Evolutionary conservation across 805 yeast genomes (phyloP).

Genomic region (Sungouiozyma ichnusensis): DNA sequence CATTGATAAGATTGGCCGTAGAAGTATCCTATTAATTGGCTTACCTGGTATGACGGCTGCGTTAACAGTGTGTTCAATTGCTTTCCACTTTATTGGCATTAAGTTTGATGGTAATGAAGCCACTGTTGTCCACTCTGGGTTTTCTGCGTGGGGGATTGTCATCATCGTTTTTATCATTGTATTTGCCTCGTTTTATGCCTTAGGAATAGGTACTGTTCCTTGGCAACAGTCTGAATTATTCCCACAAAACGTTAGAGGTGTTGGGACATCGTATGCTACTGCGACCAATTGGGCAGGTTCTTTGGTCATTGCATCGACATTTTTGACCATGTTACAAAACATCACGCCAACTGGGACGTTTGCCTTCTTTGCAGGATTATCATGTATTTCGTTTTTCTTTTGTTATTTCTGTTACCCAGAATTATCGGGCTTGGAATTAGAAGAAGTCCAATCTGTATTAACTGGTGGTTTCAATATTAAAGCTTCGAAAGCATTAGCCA

Average conservation of each 20-base stretch:
- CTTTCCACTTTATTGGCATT: conserved; percentile 76
- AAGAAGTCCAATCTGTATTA: conserved; percentile 77
- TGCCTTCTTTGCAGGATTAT: conserved; percentile 76
- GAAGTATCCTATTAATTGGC: conserved; percentile 67
- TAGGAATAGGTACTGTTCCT: conserved; percentile 95
- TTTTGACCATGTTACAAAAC: conserved; percentile 84
- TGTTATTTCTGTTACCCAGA: conserved; percentile 87
- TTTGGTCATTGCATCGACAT: conserved; percentile 79
- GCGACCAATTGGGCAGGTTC: conserved; percentile 96
- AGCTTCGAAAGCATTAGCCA: conserved; percentile 46
- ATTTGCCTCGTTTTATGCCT: conserved; percentile 82
- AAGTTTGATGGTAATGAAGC: conserved; percentile 40
- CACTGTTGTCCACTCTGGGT: conserved; percentile 35
- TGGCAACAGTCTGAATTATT: conserved; percentile 97
- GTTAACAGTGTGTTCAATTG: conserved; percentile 72
- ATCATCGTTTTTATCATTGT: conserved; percentile 77
- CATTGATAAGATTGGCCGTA: conserved; percentile 82
- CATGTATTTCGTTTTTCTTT: conserved; percentile 59
- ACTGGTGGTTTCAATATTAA: conserved; percentile 81
- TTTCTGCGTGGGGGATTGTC: conserved; percentile 79
- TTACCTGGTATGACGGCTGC: conserved; percentile 78
- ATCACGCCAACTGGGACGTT: conserved; percentile 95
- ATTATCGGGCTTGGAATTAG: conserved; percentile 78
- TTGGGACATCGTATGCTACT: conserved; percentile 84
- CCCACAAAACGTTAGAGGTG: conserved; percentile 87